Conservation (phyloP, 306 rosid genomes). For the Lotus japonicus region DNA sequence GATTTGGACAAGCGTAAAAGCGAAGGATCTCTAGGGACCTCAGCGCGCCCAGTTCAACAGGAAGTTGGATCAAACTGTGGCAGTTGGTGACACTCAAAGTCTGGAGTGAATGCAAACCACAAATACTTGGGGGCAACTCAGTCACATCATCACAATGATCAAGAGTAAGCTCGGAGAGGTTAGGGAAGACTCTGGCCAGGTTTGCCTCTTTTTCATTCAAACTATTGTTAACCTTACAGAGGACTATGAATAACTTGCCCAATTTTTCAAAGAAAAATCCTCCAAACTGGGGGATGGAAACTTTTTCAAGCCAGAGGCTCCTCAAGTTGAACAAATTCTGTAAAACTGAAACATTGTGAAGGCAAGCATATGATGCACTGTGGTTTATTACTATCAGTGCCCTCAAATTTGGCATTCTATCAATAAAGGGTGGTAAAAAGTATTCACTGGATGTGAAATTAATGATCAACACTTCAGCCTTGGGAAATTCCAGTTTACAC, state of each 20-base stretch:
- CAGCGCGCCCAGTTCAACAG: constrained; percentile 47
- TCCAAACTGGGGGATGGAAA: constrained; percentile 48
- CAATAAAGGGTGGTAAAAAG: constrained; percentile 67
- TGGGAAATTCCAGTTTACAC: constrained; percentile 65
- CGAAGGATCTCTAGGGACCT: constrained; percentile 50
- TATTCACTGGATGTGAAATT: constrained; percentile 62
- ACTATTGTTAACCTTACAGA: constrained; percentile 50
- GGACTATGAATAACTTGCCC: constrained; percentile 54
- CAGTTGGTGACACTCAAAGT: constrained; percentile 74
- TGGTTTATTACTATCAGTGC: constrained; percentile 59
- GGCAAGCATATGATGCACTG: constrained; percentile 46
- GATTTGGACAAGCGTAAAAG: constrained; percentile 64
- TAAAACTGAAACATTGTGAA: constrained; percentile 45
- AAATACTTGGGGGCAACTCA: constrained; percentile 57
- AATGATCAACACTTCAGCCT: constrained; percentile 71
- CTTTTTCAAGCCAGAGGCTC: constrained; percentile 89
- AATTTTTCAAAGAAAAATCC: constrained; percentile 30
- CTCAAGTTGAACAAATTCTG: constrained; percentile 38
- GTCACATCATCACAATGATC: constrained; percentile 73
- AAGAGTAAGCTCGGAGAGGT: constrained; percentile 58
- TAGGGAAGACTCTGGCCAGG: constrained; percentile 44
- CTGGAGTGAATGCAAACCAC: constrained; percentile 43
- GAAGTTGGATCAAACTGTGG: constrained; percentile 50
- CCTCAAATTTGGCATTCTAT: constrained; percentile 74
- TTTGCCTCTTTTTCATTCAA: constrained; percentile 32